These are phyloP conservation scores for Nothomitra cinnamomea DNA, from an alignment of 2,329 filamentous ascomycete species.

Conservation along the genomic window DNA sequence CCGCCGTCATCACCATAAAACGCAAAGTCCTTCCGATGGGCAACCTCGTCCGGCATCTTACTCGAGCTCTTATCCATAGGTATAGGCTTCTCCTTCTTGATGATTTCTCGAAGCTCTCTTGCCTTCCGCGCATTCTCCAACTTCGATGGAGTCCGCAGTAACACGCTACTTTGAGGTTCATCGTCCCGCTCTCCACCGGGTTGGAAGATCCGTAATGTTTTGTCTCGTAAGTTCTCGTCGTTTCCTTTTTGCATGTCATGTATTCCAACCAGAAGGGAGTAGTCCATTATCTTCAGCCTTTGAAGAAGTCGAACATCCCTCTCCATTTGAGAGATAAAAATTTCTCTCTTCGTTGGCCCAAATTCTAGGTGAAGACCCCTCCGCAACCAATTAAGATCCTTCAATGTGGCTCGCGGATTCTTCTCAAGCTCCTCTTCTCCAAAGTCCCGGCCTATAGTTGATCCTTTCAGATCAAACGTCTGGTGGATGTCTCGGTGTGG, in stretches of 20 bases:
- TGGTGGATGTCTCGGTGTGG: slow-evolving; percentile 94
- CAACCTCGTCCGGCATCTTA: slow-evolving; percentile 80
- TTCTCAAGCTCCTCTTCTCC: slow-evolving; percentile 71
- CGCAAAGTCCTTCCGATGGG: slow-evolving; percentile 53
- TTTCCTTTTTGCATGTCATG: slow-evolving; percentile 84
- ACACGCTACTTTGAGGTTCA: slow-evolving; percentile 42
- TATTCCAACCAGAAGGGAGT: slow-evolving; percentile 85
- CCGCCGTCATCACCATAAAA: slow-evolving; percentile 94
- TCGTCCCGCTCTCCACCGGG: slow-evolving; percentile 55
- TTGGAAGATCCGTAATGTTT: slow-evolving; percentile 87
- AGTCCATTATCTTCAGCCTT: slow-evolving; percentile 92
- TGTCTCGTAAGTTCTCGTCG: slow-evolving; percentile 78
- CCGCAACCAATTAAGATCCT: slow-evolving; percentile 92
- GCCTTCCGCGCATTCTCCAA: slow-evolving; percentile 83
- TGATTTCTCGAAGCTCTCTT: slow-evolving; percentile 75
- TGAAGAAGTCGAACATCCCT: slow-evolving; percentile 77
- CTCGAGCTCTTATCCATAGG: slow-evolving; percentile 70
- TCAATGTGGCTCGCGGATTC: slow-evolving; percentile 84
- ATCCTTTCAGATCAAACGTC: slow-evolving; percentile 94
- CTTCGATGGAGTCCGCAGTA: slow-evolving; percentile 84
- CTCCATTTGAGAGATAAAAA: slow-evolving; percentile 80
- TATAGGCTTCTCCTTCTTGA: slow-evolving; percentile 84
- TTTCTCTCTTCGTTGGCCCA: slow-evolving; percentile 69
- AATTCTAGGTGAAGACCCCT: slow-evolving; percentile 74
- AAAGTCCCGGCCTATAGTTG: slow-evolving; percentile 83